Base-by-base conservation (phyloP, 176 grass and related monocot species). In the Tillandsia fasciculata region DNA sequence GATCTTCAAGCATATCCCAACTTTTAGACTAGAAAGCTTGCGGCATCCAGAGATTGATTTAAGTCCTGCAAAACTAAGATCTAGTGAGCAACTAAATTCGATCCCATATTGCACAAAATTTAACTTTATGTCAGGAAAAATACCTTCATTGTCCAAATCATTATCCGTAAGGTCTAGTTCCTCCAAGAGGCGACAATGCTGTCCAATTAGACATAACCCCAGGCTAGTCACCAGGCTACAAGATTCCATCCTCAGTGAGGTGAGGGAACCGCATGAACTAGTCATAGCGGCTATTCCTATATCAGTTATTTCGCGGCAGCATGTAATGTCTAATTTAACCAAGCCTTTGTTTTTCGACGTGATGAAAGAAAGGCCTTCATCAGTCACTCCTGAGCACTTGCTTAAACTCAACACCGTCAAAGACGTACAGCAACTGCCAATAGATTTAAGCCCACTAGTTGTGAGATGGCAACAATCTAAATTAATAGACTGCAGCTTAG, bases 71-170 rank as follows among this genome's bases (percentile, higher is more conserved):
- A 18, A 61, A 61, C 15, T 18, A 18, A n/a, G 15, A 61, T 47
- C 52, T 12, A 66, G 66, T 66, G 26, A 75, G 18, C 49, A 66
- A 75, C 20, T 20, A 11, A 4, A 18, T 52, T 33, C 28, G 10
- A 42, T 64, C 33, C 17, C 2, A 50, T 58, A 47, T 53, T 24
- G 49, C 53, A 67, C 22, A 48, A 28, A 70, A 3, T 51, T 11
- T 52, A 17, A 29, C 28, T 53, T 26, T 48, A 67, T 48, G 12
- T 79, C 23, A 57, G 57, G 18, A 67, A 57, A 86, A 49, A 64
- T 49, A 96, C 88, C 92, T 92, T 92, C 76, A 70, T 97, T 82
- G 15, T 97, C 89, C 64, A 97, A 85, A 74, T 92, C 84, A 72
- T 65, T 97, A 65, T 92, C 93, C 1, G 89, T 92, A 64, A 97